A percentile compares a stretch with the other conserved stretches of the same genome.
phyloP scores from a whole-genome alignment of 1,284 basidiomycete genomes.

The Cryptococcus deneoformans region DNA sequence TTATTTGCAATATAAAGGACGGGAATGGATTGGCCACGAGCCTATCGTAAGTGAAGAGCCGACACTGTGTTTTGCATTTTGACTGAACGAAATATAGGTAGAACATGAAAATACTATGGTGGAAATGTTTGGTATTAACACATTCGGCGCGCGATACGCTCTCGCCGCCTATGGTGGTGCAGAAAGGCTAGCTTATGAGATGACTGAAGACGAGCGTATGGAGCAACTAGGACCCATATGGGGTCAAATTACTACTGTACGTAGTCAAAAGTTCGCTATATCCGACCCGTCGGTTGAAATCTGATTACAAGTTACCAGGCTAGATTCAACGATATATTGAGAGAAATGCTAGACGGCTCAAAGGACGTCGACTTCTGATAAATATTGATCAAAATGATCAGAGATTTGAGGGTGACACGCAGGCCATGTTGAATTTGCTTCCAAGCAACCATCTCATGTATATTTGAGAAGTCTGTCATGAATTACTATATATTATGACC shows the following conservation, averaged over 20 bases:
- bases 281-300: neutral
- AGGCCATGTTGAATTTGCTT: too few species aligned
- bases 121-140: constrained; percentile 9
- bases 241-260: constrained; percentile 1
- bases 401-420: too few species aligned
- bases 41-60: neutral
- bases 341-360: neutral
- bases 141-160: constrained; percentile 11
- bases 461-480: too few species aligned
- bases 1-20: constrained; percentile 1
- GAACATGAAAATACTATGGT: neutral
- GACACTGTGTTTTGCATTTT: neutral
- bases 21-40: constrained; percentile 4
- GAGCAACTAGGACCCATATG: constrained; percentile 1
- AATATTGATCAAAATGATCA: too few species aligned
- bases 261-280: neutral
- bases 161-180: neutral
- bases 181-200: neutral
- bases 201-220: constrained; percentile 2
- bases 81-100: neutral
- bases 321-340: neutral
- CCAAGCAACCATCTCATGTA: too few species aligned
- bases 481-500: too few species aligned
- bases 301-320: neutral
- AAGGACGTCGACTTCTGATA: too few species aligned